Evolutionary conservation across 768 basidiomycete genomes (phyloP), one percentile per base, ranked within the genome.

Genomic region (Porphyrellus cyaneotinctus): DNA sequence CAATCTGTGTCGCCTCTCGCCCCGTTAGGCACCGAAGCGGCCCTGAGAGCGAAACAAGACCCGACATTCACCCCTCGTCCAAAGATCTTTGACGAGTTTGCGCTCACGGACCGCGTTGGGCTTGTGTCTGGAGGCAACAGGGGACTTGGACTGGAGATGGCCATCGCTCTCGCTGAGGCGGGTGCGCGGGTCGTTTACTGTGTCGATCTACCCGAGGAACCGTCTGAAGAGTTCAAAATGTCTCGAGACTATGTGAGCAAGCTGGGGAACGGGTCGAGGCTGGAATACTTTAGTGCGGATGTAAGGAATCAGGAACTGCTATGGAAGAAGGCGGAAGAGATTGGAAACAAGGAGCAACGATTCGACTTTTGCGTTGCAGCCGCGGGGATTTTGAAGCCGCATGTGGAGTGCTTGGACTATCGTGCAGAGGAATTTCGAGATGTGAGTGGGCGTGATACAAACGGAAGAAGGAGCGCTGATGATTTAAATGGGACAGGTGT

Each of bases 131-230:
- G 85, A 6, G 84, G 77, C 0, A 81, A 84, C 54, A 71, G 84
- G 30, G 85, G 89, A 0, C 78, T 91, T 15, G 90, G 90, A 3
- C 80, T 92, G n/a, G 90, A 92, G 71, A 85, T 87, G 84, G 87
- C 87, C 32, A 71, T 90, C 49, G 81, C 83, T 5, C 71, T 91
- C 37, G 78, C 79, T 38, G 89, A 91, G 70, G 84, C 81, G 14
- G 88, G 88, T 31, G 85, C 85, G 7, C 75, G 79, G 9, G 83
- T 75, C 0, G 75, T 88, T 17, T 88, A 88, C 66, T 87, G 85
- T 63, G 70, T 87, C 13, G 87, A 88, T 65, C 72, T 88, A 11
- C 78, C 84, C 2, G 54, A 63, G 35, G 64, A 67, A 33, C 81
- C 87, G 0, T 81, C 80, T 2, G 75, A 74, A 1, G 85, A 84